Evolutionary conservation across 1,284 basidiomycete species (phyloP), one percentile per base, ranked within the genome.

Genomic region (Waitea zeae): DNA sequence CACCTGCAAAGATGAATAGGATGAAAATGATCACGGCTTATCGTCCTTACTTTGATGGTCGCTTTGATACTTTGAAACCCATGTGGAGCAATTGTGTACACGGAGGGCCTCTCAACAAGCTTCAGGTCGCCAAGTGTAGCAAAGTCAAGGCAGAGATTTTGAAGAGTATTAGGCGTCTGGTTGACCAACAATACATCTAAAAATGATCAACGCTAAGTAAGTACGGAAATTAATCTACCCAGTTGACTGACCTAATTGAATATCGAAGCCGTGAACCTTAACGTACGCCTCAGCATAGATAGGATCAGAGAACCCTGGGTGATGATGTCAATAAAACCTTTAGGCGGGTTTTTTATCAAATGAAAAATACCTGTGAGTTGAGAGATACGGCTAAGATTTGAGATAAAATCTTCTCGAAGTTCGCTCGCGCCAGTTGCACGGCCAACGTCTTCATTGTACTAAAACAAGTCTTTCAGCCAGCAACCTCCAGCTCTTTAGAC

Each of bases 61-160:
- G 93, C 90, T 54, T 97, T 97, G 62, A 98, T 89, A 51, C 80
- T 90, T 57, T 97, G 95, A 80, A 97, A 98, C 20, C 83, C 86
- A 50, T 97, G 89, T 0, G 93, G 93, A 0, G 77, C 93, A 30
- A 99, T 71, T 0, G 92, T 98, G 52, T 93, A 83, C 9, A 89
- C 77, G 2, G 84, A 67, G 1, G 95, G 93, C 17, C 93, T 70
- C 55, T 99, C 95, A 12, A 98, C 90, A 12, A 99, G 77, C 56
- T 97, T 97, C 34, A 99, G 68, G 51, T 98, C 95, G 22, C 95
- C 95, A 1, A 98, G 65, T 1, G 93, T 98, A 0, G 95, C 92
- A 48, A 99, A 97, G 55, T 99, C 95, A 39, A 98, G 71, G 45
- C 88, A 92, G 3, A 99, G 71, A 52, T 97, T 98, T 56, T 97